A percentile compares a stretch with the other conserved stretches of the same genome.
Evolutionary conservation across 257 asterid species (phyloP).

Genomic region (Solanum arcanum): DNA sequence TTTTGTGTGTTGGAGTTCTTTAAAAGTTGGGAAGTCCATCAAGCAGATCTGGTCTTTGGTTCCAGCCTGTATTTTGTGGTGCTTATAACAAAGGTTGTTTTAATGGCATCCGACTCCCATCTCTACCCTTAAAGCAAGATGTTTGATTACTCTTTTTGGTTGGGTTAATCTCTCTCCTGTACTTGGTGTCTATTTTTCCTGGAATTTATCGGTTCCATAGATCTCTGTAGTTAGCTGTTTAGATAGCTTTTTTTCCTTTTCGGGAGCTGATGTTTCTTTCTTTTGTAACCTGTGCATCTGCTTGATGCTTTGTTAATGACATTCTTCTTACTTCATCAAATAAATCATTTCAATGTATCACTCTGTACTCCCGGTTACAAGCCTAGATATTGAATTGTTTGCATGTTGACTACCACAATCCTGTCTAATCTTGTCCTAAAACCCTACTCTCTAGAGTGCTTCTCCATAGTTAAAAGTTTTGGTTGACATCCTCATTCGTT

Average conservation of each 20-base stretch:
- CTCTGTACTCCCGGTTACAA: background rate
- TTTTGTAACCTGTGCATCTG: background rate
- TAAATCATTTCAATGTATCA: background rate
- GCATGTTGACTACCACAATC: background rate
- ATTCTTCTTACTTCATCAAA: background rate
- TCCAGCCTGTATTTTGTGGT: background rate
- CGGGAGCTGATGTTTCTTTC: background rate
- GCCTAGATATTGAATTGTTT: background rate
- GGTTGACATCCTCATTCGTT: background rate
- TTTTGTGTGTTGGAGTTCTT: background rate
- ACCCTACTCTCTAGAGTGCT: background rate
- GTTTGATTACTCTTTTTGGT: background rate
- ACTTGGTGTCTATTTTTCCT: background rate
- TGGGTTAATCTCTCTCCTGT: background rate
- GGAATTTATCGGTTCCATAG: background rate
- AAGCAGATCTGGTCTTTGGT: background rate
- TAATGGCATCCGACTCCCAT: background rate
- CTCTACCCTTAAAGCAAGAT: background rate
- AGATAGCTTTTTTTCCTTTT: background rate
- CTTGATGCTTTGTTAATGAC: background rate
- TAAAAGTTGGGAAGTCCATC: background rate
- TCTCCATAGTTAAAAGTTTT: background rate
- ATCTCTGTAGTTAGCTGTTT: background rate
- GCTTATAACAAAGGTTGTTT: background rate
- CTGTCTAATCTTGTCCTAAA: background rate